These are phyloP conservation scores for Oemleria cerasiformis DNA, from an alignment of 306 rosid species.

Conservation along the genomic window DNA sequence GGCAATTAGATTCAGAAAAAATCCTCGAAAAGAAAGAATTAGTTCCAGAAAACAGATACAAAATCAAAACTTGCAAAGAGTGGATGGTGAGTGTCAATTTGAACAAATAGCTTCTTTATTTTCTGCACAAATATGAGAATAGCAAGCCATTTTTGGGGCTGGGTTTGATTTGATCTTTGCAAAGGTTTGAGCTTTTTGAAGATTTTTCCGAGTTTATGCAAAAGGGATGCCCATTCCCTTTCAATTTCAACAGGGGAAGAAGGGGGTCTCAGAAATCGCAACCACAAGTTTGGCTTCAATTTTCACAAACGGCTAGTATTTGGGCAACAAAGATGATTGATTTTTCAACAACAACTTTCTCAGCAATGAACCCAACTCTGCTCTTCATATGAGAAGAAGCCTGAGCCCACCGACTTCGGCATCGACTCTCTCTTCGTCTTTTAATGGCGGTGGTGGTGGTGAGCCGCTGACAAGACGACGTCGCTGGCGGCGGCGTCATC, in stretches of 20 bases:
- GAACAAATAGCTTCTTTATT: too few species aligned
- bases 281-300: constrained; percentile 21
- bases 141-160: background rate
- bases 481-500: too few species aligned
- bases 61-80: too few species aligned
- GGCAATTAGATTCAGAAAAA: too few species aligned
- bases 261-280: constrained; percentile 31
- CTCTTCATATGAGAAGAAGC: too few species aligned
- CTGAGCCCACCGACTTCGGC: too few species aligned
- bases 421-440: constrained; percentile 44
- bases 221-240: constrained; percentile 36
- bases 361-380: constrained; percentile 40
- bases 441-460: constrained; percentile 30
- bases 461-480: too few species aligned
- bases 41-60: too few species aligned
- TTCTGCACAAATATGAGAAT: constrained; percentile 24
- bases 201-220: background rate
- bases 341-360: constrained; percentile 13
- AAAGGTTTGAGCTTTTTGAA: background rate
- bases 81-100: too few species aligned
- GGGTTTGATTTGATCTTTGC: too few species aligned
- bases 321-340: background rate
- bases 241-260: constrained; percentile 27
- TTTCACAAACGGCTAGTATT: background rate
- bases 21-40: too few species aligned